Conservation (phyloP, 805 yeast genomes). For the Yamadazyma olivae region DNA sequence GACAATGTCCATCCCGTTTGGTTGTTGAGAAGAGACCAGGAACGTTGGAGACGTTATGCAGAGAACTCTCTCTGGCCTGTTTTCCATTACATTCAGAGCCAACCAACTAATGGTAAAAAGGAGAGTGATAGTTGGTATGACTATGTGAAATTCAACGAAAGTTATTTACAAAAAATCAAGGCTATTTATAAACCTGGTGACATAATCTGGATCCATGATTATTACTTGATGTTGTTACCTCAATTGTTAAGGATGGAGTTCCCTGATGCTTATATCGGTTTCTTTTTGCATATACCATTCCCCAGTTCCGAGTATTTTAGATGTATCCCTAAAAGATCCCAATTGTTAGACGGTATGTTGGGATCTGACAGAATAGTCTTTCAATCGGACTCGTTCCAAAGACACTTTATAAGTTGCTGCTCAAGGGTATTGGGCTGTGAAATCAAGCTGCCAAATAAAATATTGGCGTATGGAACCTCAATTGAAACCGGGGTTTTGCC, state of each 20-base stretch:
- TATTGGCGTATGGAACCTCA: slow-evolving; percentile 73
- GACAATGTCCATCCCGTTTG: slow-evolving; percentile 80
- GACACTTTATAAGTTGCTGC: slow-evolving; percentile 90
- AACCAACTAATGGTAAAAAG: slow-evolving; percentile 62
- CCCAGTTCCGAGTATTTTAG: slow-evolving; percentile 93
- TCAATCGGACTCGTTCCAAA: slow-evolving; percentile 80
- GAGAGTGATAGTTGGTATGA: slow-evolving; percentile 80
- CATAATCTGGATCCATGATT: slow-evolving; percentile 90
- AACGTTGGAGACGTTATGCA: slow-evolving; percentile 85
- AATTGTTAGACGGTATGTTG: slow-evolving; percentile 83
- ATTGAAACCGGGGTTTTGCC: slow-evolving; percentile 77
- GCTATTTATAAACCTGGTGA: slow-evolving; percentile 83
- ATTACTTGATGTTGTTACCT: slow-evolving; percentile 77
- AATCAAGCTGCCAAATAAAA: slow-evolving; percentile 48
- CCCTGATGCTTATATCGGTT: slow-evolving; percentile 71
- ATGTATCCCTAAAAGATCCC: slow-evolving; percentile 77
- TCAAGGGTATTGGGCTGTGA: slow-evolving; percentile 85
- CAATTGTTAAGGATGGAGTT: slow-evolving; percentile 76
- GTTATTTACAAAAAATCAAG: slow-evolving; percentile 76
- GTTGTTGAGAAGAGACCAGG: slow-evolving; percentile 76
- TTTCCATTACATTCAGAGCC: slow-evolving; percentile 86
- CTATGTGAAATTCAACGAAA: slow-evolving; percentile 87
- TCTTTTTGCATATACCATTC: slow-evolving; percentile 87
- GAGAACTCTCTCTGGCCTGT: slow-evolving; percentile 93
- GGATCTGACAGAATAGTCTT: slow-evolving; percentile 87